Evolutionary conservation across 2,329 filamentous ascomycete species (phyloP), one percentile per base, ranked within the genome.

Genomic region (Grosmannia serpens): DNA sequence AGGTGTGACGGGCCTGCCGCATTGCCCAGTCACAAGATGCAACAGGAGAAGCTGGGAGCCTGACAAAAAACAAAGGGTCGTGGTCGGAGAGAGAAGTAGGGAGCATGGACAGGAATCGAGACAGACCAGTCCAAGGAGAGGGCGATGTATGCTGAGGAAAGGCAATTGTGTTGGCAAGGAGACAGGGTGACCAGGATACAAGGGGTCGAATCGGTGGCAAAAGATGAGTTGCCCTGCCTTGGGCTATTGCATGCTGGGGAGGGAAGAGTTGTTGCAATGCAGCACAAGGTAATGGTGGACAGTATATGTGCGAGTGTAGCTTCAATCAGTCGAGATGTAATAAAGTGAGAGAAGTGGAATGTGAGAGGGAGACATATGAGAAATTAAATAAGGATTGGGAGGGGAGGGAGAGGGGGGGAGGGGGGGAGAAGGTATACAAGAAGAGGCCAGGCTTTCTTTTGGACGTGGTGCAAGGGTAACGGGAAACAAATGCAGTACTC

Each of bases 381-480:
- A 55, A 55, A n/a, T 55, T 26, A 47, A 54, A 54, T 26, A 54
- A 41, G n/a, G 51, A n/a, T n/a, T 29, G 15, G 38, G n/a, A n/a
- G 20, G 10, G 20, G 24, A 47, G 8, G 29, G 31, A 31, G 11
- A 51, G 49, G 20, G 15, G 38, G n/a, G 11, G 20, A 10, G 20
- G 24, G 33, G 8, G 47, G 47, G 15, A 17, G 17, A 44, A 27
- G 24, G 24, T 26, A 41, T 26, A 27, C 33, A 22, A 35, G 35
- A 26, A 44, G n/a, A 35, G 51, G 17, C 15, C 31, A 47, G 53
- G 27, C 8, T 51, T 7, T 22, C 20, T 58, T 24, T 26, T 15
- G 51, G 53, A 55, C 46, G 53, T 26, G 15, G 57, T 55, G 57
- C 53, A 55, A 58, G 57, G 52, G 52, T 58, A 31, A 55, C 38